Percentiles rank a stretch among this genome's conserved stretches.
phyloP scores from a whole-genome alignment of 257 asterid species.

The Plantago major region DNA sequence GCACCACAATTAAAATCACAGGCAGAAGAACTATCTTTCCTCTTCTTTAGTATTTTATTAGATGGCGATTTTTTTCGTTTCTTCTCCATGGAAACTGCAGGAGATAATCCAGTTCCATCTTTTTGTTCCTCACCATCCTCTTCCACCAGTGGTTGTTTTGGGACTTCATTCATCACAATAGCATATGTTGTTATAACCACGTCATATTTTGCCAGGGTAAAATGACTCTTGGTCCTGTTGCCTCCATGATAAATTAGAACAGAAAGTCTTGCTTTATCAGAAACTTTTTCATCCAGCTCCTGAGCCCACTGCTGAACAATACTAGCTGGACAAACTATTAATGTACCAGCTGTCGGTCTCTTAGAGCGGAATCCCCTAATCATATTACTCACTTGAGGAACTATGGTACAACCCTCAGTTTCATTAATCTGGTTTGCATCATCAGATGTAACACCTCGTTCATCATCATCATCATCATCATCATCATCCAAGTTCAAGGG shows the following conservation, averaged over 20 bases:
- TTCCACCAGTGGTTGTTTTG: slow-evolving; percentile 80
- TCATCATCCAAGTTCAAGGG: slow-evolving; percentile 88
- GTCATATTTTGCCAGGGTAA: slow-evolving; percentile 67
- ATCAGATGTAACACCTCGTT: slow-evolving; percentile 33
- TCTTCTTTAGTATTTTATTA: slow-evolving; percentile 63
- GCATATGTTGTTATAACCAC: slow-evolving; percentile 91
- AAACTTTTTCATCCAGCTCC: slow-evolving; percentile 84
- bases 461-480: slow-evolving; percentile 61
- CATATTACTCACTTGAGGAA: slow-evolving; percentile 51
- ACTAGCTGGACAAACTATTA: slow-evolving; percentile 99
- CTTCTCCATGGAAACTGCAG: slow-evolving; percentile 56
- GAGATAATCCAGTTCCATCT: slow-evolving; percentile 65
- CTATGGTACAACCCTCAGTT: slow-evolving; percentile 43
- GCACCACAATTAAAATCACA: slow-evolving; percentile 76
- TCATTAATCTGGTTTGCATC: slow-evolving; percentile 36
- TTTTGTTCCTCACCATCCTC: slow-evolving; percentile 61
- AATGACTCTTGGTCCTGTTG: slow-evolving; percentile 69
- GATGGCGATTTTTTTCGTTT: slow-evolving; percentile 53
- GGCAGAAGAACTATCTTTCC: slow-evolving; percentile 42
- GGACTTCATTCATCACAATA: slow-evolving; percentile 88
- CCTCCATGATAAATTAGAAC: slow-evolving; percentile 86
- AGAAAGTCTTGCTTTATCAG: slow-evolving; percentile 42
- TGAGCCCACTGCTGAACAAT: slow-evolving; percentile 94
- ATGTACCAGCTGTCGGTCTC: slow-evolving; percentile 91
- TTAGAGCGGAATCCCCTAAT: slow-evolving; percentile 43